These are phyloP conservation scores for Apiotrichum gracile DNA, from an alignment of 1,284 basidiomycete species.

Conservation along the genomic window DNA sequence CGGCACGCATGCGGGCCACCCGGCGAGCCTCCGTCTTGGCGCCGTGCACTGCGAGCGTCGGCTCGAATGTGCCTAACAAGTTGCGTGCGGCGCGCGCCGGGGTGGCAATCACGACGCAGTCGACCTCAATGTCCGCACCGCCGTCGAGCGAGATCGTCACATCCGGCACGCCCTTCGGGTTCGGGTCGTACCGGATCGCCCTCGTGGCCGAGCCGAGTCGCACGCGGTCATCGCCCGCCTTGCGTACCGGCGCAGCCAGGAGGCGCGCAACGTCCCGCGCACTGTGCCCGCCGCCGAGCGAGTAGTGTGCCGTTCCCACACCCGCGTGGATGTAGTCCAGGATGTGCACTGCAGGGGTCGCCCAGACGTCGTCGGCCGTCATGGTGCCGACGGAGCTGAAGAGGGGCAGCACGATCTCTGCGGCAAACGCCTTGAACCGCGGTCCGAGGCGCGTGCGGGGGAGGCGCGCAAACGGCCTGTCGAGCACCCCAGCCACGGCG, in stretches of 20 bases:
- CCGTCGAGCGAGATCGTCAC: constrained; percentile 6
- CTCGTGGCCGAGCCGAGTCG: constrained; percentile 21
- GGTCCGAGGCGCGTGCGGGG: constrained; percentile 21
- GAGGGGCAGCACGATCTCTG: constrained; percentile 56
- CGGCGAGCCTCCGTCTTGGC: constrained; percentile 15
- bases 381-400: constrained; percentile 67
- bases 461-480: constrained; percentile 8
- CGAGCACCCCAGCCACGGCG: constrained; percentile 7
- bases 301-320: constrained; percentile 38
- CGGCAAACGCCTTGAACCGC: constrained; percentile 55
- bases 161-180: constrained; percentile 9
- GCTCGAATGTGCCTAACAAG: constrained; percentile 29
- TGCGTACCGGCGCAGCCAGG: constrained; percentile 17
- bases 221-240: constrained; percentile 23
- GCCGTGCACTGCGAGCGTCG: constrained; percentile 14
- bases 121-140: constrained; percentile 47
- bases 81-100: constrained; percentile 58
- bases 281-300: constrained; percentile 17
- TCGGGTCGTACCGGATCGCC: constrained; percentile 11
- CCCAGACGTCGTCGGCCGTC: constrained; percentile 31
- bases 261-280: constrained; percentile 28
- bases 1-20: constrained; percentile 27
- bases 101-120: constrained; percentile 63
- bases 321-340: constrained; percentile 41
- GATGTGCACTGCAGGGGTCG: constrained; percentile 23